Percentiles rank a stretch among this genome's conserved stretches.
phyloP scores from a whole-genome alignment of 768 basidiomycete species.

The Pholiota molesta region DNA sequence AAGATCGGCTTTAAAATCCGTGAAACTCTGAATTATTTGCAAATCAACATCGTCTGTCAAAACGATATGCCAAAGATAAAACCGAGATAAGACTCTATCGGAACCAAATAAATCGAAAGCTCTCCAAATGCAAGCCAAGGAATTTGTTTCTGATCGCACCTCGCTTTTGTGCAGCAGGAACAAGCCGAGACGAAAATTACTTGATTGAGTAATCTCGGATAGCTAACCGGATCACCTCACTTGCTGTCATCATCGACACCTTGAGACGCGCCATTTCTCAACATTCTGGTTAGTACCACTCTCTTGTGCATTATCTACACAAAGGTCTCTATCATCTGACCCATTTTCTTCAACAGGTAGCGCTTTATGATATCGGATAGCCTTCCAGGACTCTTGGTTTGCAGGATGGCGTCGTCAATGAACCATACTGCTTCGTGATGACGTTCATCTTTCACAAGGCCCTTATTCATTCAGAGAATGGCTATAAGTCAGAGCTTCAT shows the following conservation, averaged over 20 bases:
- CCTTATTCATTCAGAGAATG: neutral
- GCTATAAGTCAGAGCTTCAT: neutral
- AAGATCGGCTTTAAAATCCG: too few relatives aligned
- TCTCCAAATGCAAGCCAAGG: too few relatives aligned
- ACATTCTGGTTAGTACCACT: neutral
- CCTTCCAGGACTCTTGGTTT: neutral
- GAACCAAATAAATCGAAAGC: too few relatives aligned
- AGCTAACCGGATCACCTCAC: conserved; percentile 2
- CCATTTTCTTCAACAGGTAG: neutral
- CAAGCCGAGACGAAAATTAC: neutral
- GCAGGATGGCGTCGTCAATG: neutral
- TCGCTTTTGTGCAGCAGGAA: too few relatives aligned
- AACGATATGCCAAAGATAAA: too few relatives aligned
- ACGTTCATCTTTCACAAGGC: neutral
- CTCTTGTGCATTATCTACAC: neutral
- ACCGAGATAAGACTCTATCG: too few relatives aligned
- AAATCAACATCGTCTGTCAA: too few relatives aligned
- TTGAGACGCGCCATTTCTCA: neutral
- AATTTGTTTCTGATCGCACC: too few relatives aligned
- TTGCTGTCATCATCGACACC: neutral
- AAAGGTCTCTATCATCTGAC: neutral
- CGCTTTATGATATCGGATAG: neutral
- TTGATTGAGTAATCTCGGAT: conserved; percentile 1
- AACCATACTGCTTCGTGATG: neutral
- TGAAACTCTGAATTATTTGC: too few relatives aligned